Evolutionary conservation across 257 asterid species (phyloP).

Genomic region (Jacaranda copaia): DNA sequence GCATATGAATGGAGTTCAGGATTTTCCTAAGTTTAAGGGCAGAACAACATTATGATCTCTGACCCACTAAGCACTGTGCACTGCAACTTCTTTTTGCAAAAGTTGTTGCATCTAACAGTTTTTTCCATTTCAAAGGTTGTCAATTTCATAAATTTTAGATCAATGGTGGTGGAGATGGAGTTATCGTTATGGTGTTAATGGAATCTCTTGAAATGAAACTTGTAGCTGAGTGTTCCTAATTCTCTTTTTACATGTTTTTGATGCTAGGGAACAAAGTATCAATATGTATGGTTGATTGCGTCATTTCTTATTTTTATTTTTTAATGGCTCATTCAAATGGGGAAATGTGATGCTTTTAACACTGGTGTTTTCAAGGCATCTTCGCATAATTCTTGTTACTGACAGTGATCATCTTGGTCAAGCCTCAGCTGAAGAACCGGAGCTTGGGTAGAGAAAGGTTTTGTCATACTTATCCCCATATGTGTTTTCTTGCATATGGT

Average conservation of each 20-base stretch:
- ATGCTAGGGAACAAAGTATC: conserved; percentile 92
- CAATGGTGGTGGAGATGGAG: not conserved
- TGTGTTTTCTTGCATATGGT: not conserved
- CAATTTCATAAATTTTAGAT: conserved; percentile 9
- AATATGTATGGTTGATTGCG: conserved; percentile 74
- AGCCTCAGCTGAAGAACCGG: conserved; percentile 97
- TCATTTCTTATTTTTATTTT: not conserved
- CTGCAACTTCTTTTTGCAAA: not conserved
- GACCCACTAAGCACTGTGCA: no score
- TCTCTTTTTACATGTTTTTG: conserved; percentile 49
- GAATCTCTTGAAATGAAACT: conserved; percentile 10
- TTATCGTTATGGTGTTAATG: conserved; percentile 17
- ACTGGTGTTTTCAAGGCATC: conserved; percentile 66
- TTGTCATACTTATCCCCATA: conserved; percentile 29
- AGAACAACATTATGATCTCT: no score
- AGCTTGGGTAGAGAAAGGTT: conserved; percentile 97
- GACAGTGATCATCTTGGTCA: conserved; percentile 95
- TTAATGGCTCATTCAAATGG: conserved; percentile 32
- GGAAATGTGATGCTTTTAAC: conserved; percentile 34
- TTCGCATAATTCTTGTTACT: conserved; percentile 92
- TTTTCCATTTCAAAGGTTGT: not conserved
- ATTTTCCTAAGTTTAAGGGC: no score
- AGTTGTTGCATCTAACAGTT: not conserved
- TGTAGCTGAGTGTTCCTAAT: conserved; percentile 50
- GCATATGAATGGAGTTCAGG: no score